Base-by-base conservation (phyloP, 108 stramenopile genomes). In the Cylindrotheca fusiformis region DNA sequence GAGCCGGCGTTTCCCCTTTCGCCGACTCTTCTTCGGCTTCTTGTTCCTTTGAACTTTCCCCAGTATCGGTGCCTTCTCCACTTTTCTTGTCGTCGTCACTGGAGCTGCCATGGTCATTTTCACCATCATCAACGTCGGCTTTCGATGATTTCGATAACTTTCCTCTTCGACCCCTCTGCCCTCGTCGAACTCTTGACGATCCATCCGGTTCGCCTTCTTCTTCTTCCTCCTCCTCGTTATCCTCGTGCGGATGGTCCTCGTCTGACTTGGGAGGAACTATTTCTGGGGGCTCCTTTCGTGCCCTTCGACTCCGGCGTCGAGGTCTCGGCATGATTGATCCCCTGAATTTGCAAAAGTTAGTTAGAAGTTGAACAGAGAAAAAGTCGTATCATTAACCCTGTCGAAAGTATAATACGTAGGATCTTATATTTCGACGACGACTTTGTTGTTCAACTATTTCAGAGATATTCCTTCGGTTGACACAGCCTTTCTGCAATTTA, bases 221-320 rank as follows among this genome's bases (percentile, higher is more conserved):
- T 27, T 62, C 52, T 1, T 60, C 41, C 1, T 61, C 48, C 14
- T 48, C 60, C 18, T 22, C 19, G 1, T 3, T 20, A 31, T 52
- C 51, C 21, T 52, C 63, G 25, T 20, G 10, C 6, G 36, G 36
- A 10, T 23, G 57, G 21, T 72, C 63, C 29, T 63, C 69, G 36
- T 72, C 71, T 18, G 63, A 41, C 48, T 72, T 72, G 1, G 71
- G 52, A 22, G 63, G 63, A 27, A 52, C 63, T 19, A 65, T 25
- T 47, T 72, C 63, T 2, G 71, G 63, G 3, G 54, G 56, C 49
- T 72, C 30, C 18, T 56, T 63, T 30, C 57, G 32, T 32, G 71
- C 63, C 24, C 71, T 30, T 36, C 71, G 63, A 44, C 71, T 72
- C 52, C 63, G 53, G 24, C 71, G 56, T n/a, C n/a, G n/a, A n/a